Evolutionary conservation across 2,329 filamentous ascomycete genomes (phyloP), one percentile per base, ranked within the genome.

Genomic region (Lizonia empirigonia): DNA sequence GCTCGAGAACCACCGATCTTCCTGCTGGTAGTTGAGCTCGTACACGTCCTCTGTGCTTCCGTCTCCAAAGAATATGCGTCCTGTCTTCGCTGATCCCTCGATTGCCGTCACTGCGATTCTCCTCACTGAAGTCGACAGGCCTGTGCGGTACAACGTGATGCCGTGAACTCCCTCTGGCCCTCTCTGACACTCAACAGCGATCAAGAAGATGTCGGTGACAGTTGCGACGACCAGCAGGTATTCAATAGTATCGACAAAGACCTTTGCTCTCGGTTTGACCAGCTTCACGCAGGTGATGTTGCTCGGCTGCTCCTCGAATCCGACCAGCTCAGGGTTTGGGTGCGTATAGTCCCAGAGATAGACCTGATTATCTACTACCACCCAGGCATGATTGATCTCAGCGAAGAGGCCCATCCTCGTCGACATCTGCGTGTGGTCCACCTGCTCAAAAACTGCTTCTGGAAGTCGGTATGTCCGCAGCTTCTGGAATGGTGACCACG

Each of bases 301-400:
- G 70, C 95, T 86, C 6, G 86, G 81, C 72, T 93, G 89, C 62
- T 96, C 91, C 71, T 97, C 93, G 67, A 90, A 97, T 15, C 93
- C 93, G 59, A 96, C 88, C 33, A 97, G 80, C 70, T 96, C 90
- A 5, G 93, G 91, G 62, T 93, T 90, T n/a, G 90, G 86, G 70
- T 91, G 84, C 6, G 91, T 96, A 73, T 97, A 99, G 75, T 99
- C 93, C 95, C 95, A 99, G 13, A 99, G 81, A 71, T 97, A 99
- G 35, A 99, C 80, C 56, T 90, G 90, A 76, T 96, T 97, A 77
- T 99, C 94, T 70, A 99, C 94, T 19, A 90, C 85, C 47, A 96
- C 89, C 89, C 92, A 99, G 23, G 93, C 94, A 74, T 97, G 91
- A 67, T 93, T 92, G 67, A 99, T 82, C 74, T 95, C 90, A 15